Base-by-base conservation (phyloP, 2,329 filamentous ascomycete species). In the Dothideomycetes sp. region DNA sequence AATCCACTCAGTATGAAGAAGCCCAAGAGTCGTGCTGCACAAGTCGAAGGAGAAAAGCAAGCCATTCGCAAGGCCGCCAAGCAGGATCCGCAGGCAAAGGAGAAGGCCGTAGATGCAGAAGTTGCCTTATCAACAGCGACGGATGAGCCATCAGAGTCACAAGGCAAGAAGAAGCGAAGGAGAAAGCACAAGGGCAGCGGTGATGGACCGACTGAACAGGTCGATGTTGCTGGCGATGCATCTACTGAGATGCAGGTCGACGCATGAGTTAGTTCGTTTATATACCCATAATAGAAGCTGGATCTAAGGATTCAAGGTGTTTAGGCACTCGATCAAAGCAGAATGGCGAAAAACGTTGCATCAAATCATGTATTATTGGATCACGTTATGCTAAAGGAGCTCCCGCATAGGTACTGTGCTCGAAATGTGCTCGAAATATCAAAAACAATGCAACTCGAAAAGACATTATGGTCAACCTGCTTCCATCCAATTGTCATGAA, bases 1-100 rank as follows among this genome's bases (percentile, higher is more conserved):
- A 86, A 86, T 57, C 82, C 82, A 7, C 61, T 86, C 40, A 74
- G 79, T 36, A 68, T 82, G 38, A 82, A 81, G 66, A 85, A 84
- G 63, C 50, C 72, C 19, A 83, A 81, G 65, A 76, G 75, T 56
- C 56, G 23, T 10, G 22, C 36, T 13, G 15, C 30, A 8, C 20
- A 34, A 24, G 30, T 32, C 19, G 47, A 46, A 45, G 42, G 38
- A 46, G 42, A 42, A 11, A 32, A 16, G 27, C 42, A 39, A 32
- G 42, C 28, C 16, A 46, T 43, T 25, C 19, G 51, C 4, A 53
- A 51, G 27, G 46, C 48, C 8, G 36, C 43, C 24, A 58, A 56
- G 47, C 38, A 42, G n/a, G 53, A 57, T 37, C 49, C 51, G 3
- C 53, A 55, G 33, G 49, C 47, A 8, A 46, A 33, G 3, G 51